Base-by-base conservation (phyloP, 345 rosid species). In the Eucalyptus camaldulensis region DNA sequence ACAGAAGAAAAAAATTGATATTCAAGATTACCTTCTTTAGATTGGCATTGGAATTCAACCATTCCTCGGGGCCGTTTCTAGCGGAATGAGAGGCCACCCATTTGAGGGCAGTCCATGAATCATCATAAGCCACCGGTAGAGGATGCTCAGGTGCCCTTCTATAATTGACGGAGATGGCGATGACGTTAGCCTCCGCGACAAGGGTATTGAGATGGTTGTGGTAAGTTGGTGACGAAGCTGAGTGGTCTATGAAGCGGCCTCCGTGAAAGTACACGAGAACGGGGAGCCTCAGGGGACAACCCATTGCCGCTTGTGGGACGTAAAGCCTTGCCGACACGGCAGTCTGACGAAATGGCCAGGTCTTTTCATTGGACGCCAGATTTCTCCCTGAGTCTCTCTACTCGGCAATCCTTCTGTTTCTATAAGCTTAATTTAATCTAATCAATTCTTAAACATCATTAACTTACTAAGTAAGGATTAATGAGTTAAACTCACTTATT, bases 111-210 rank as follows among this genome's bases (percentile, higher is more conserved):
- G 89, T 89, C 94, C 95, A 93, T 3, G 92, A 93, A 40, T 94
- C 95, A 40, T 93, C 94, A 4, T 92, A 88, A 8, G 93, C 91
- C 10, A 49, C 58, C 2, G 96, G 96, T 9, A 94, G 12, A 4
- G 80, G 90, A 83, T 92, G 87, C 88, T 94, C 94, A 0, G 96
- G 94, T 25, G 94, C 95, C 54, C 90, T 51, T 47, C 95, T 89
- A 58, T 92, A 94, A 76, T 91, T 90, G 13, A 94, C 86, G 6
- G 95, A 92, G 87, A 92, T 89, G 6, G 83, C 92, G 1, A 92
- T 11, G 7, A 86, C 88, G 13, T 90, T 88, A 15, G 94, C 93
- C 45, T 69, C 85, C 22, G 91, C 53, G 7, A 88, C 92, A 7
- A 93, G 65, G 67, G 89, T 24, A 54, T 76, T 88, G 16, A 92